Evolutionary conservation across 805 yeast species (phyloP).

Genomic region (Saturnispora silvae): DNA sequence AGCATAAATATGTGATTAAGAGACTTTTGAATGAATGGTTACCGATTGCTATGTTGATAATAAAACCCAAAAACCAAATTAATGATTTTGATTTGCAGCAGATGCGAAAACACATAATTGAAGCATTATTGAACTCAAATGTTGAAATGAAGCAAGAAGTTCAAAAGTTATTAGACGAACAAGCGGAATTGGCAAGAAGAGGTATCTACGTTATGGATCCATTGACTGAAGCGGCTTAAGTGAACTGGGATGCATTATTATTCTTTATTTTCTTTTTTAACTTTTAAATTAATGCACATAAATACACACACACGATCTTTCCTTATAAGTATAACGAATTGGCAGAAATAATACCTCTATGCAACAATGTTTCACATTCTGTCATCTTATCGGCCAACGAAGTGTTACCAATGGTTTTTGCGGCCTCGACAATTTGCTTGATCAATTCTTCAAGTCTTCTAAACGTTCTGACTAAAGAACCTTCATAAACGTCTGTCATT

Average conservation of each 20-base stretch:
- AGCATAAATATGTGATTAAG: conserved; percentile 15
- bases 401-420: conserved; percentile 87
- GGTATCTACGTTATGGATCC: conserved; percentile 9
- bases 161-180: background rate
- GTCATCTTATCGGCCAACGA: conserved; percentile 85
- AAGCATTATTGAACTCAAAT: background rate
- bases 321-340: conserved; percentile 70
- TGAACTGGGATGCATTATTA: too few relatives aligned
- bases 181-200: conserved; percentile 1
- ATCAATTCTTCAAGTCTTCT: conserved; percentile 88
- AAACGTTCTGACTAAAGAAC: conserved; percentile 89
- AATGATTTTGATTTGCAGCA: conserved; percentile 2
- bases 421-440: conserved; percentile 82
- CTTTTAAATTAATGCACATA: too few relatives aligned
- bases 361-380: conserved; percentile 71
- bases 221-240: conserved; percentile 3
- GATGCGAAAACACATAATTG: conserved; percentile 1
- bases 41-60: conserved; percentile 1
- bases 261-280: background rate
- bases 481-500: conserved; percentile 98
- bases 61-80: conserved; percentile 5
- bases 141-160: background rate
- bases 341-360: conserved; percentile 93
- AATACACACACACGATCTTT: background rate
- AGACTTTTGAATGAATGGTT: conserved; percentile 21